A percentile compares a stretch with the other conserved stretches of the same genome.
Conservation (phyloP, 1,139 yeast species). For the Lodderomyces metapsilosis region DNA sequence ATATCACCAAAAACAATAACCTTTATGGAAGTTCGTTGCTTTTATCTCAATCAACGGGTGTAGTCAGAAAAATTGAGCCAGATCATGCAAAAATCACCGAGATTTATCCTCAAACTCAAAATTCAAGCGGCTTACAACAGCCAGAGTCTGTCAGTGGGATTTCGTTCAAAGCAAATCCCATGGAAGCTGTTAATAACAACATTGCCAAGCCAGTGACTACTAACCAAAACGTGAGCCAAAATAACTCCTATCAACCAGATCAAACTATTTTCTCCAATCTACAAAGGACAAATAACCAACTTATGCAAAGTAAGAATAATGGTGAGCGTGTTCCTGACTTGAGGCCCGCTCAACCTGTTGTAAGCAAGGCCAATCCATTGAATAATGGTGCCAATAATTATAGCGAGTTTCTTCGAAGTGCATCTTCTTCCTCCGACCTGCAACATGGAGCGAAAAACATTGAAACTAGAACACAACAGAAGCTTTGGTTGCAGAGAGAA, state of each 20-base stretch:
- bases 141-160: conserved; percentile 32
- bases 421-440: conserved; percentile 14
- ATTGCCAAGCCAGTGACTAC: conserved; percentile 38
- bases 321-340: not conserved
- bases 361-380: conserved; percentile 7
- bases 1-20: conserved; percentile 27
- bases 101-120: conserved; percentile 11
- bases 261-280: conserved; percentile 46
- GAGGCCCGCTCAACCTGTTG: not conserved
- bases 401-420: conserved; percentile 28
- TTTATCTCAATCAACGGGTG: conserved; percentile 47
- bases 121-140: conserved; percentile 14
- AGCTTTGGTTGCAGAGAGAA: conserved; percentile 80
- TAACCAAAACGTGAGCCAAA: conserved; percentile 31
- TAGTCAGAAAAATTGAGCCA: conserved; percentile 36
- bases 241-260: conserved; percentile 43
- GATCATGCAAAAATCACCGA: conserved; percentile 11
- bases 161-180: conserved; percentile 38
- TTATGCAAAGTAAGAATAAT: conserved; percentile 16
- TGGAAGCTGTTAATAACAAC: conserved; percentile 14
- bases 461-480: conserved; percentile 72
- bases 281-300: conserved; percentile 41
- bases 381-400: conserved; percentile 32
- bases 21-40: conserved; percentile 45
- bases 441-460: conserved; percentile 16